phyloP scores from a whole-genome alignment of 371 early-diverging fungal genomes.

The Dinochytrium kinnereticum region DNA sequence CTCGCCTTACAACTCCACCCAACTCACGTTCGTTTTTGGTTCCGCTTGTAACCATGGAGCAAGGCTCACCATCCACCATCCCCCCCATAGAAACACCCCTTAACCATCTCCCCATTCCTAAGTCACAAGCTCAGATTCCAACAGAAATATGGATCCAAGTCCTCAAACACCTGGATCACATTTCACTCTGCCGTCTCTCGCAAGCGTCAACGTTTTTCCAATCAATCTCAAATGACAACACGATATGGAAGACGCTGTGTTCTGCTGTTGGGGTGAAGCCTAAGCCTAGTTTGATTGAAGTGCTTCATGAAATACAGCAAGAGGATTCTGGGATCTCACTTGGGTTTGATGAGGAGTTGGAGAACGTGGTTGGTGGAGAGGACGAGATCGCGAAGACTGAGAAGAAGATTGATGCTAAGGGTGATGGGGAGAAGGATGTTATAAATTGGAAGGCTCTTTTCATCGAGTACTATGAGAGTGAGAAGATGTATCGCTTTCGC shows the following conservation, averaged over 20 bases:
- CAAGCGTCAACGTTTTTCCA: neutral
- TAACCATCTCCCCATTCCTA: too few relatives aligned
- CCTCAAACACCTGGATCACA: conserved; percentile 3
- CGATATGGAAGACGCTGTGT: neutral
- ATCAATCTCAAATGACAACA: neutral
- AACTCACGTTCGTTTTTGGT: too few relatives aligned
- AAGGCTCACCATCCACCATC: neutral
- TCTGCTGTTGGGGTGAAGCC: neutral
- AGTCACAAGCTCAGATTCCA: neutral
- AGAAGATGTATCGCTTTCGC: neutral
- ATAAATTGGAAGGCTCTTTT: neutral
- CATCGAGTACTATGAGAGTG: neutral
- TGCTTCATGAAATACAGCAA: neutral
- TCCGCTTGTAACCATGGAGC: too few relatives aligned
- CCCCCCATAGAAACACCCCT: neutral
- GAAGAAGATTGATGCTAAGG: neutral
- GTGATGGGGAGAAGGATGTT: neutral
- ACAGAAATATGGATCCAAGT: neutral
- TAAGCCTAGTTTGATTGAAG: neutral
- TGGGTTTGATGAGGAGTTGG: neutral
- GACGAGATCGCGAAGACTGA: neutral
- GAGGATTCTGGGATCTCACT: neutral
- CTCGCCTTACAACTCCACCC: too few relatives aligned
- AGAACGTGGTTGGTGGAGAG: neutral
- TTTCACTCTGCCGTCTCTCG: neutral